A percentile compares a stretch with the other conserved stretches of the same genome.
Conservation (phyloP, 2,329 filamentous ascomycete genomes). For the Talaromyces sp. region DNA sequence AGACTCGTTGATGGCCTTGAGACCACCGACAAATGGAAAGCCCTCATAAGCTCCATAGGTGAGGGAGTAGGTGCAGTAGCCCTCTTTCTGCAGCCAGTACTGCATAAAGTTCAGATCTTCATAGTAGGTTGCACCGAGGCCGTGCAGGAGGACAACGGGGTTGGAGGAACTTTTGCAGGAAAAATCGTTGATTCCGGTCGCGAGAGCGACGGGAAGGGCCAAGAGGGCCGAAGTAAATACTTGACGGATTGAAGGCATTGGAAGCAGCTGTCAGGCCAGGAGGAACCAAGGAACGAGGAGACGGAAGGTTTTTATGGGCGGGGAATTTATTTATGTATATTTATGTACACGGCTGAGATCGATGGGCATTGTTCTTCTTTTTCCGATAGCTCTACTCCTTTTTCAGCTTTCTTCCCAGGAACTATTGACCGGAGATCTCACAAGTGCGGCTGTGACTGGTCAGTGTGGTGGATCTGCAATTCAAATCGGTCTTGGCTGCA, state of each 20-base stretch:
- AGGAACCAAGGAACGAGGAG: not conserved
- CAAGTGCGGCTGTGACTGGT: conserved; percentile 15
- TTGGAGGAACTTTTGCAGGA: conserved; percentile 35
- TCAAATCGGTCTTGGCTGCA: conserved; percentile 7
- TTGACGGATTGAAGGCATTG: conserved; percentile 22
- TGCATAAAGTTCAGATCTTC: conserved; percentile 42
- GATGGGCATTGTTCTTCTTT: conserved; percentile 3
- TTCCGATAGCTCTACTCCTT: conserved; percentile 12
- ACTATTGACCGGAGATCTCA: conserved; percentile 24
- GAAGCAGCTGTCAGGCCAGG: not conserved
- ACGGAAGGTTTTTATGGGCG: conserved; percentile 1
- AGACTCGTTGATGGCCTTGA: conserved; percentile 43
- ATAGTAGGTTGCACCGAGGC: conserved; percentile 41
- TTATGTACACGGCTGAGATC: not conserved
- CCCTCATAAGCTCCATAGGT: conserved; percentile 46
- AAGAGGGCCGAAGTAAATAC: conserved; percentile 16
- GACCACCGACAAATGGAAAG: conserved; percentile 43
- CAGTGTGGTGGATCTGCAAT: not conserved
- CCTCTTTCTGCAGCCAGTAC: conserved; percentile 38
- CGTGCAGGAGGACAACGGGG: conserved; percentile 41
- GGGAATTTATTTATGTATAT: not conserved
- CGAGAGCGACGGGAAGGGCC: conserved; percentile 18
- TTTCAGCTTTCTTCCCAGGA: conserved; percentile 11
- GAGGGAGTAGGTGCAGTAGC: conserved; percentile 47
- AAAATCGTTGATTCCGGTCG: conserved; percentile 38